Evolutionary conservation across 140 eudicot genomes (phyloP), one percentile per base, ranked within the genome.

Genomic region (Oenanthe javanica): DNA sequence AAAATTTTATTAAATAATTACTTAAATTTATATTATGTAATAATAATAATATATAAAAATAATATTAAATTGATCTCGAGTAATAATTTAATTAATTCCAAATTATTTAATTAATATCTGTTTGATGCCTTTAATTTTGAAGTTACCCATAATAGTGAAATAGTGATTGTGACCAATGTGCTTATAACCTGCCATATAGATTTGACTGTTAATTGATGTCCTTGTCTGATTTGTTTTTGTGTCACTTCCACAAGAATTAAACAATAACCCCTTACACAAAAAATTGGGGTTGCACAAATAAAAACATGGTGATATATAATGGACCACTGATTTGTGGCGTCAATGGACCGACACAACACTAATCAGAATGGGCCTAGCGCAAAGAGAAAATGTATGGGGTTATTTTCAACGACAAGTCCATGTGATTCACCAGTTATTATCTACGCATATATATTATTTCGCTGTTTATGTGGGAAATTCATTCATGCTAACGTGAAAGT

Each of bases 321-420:
- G 70, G 70, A 61, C 70, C 70, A 61, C 38, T 23, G 70, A 61
- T 61, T 61, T n/a, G 70, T 61, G 70, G 70, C 70, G 3, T 61
- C 70, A 61, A 61, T 61, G 70, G 38, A 61, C 38, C 9, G 70
- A 61, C 70, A 59, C 67, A 61, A 61, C 70, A 23, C 38, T 9
- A 2, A 23, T 9, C 38, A n/a, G 70, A 13, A 61, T 59, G 69
- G 36, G 69, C 69, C 69, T 59, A 7, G 69, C n/a, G 4, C 14
- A 59, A 0, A 61, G 70, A 61, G 70, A 10, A n/a, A 23, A 61
- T 2, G 10, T 61, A 61, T n/a, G 36, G 14, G 11, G 9, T 55
- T 1, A 21, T n/a, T 61, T 61, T 61, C 70, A 23, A 61, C 70
- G 70, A 61, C 70, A 61, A 61, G 9, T 61, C 70, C 70, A 61